Conservation (phyloP, 805 yeast genomes). For the Candida pseudofarinosa region DNA sequence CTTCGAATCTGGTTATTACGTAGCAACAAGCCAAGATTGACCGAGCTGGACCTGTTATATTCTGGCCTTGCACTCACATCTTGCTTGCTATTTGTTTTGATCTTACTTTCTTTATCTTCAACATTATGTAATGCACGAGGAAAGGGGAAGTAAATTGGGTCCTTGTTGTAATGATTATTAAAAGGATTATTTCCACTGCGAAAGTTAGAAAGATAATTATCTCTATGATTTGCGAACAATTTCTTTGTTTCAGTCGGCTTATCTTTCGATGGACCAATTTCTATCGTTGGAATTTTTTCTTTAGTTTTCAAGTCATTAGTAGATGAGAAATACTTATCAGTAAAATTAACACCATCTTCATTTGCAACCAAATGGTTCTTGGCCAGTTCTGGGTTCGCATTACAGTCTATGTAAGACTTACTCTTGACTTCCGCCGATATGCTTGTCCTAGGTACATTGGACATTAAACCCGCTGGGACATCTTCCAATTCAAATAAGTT, state of each 20-base stretch:
- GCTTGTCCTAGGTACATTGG: slow-evolving; percentile 24
- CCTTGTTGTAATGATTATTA: slow-evolving; percentile 46
- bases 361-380: slow-evolving; percentile 15
- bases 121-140: slow-evolving; percentile 38
- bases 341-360: neutral
- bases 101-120: slow-evolving; percentile 24
- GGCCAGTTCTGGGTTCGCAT: slow-evolving; percentile 3
- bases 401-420: slow-evolving; percentile 9
- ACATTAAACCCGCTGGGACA: slow-evolving; percentile 37
- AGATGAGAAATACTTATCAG: neutral
- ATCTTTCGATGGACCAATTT: slow-evolving; percentile 16
- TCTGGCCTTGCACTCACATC: slow-evolving; percentile 21
- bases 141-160: slow-evolving; percentile 40
- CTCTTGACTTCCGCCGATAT: slow-evolving; percentile 12
- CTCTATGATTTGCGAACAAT: slow-evolving; percentile 2
- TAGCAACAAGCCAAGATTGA: slow-evolving; percentile 38
- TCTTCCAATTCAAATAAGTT: slow-evolving; percentile 36
- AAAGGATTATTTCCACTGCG: slow-evolving; percentile 20
- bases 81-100: slow-evolving; percentile 16
- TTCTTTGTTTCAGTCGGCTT: slow-evolving; percentile 1
- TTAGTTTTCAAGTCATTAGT: neutral
- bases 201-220: slow-evolving; percentile 1
- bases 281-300: slow-evolving; percentile 12
- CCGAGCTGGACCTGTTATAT: slow-evolving; percentile 35
- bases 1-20: slow-evolving; percentile 10